Evolutionary conservation across 1,139 yeast species (phyloP), one percentile per base, ranked within the genome.

Genomic region (Blastobotrys raffinosifermentans): DNA sequence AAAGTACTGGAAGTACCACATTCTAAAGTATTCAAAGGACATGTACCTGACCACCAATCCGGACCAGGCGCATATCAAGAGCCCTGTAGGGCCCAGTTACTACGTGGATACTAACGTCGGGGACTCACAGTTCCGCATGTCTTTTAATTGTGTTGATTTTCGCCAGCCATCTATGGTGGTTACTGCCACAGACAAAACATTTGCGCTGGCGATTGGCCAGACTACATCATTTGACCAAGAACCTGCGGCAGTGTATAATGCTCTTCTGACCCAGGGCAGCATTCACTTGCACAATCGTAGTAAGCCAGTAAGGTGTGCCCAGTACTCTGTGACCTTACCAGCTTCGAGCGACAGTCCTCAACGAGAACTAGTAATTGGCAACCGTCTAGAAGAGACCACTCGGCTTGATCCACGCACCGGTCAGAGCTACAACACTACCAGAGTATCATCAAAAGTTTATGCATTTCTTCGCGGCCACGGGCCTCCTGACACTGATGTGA

Each of bases 41-140:
- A 35, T 54, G 29, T 55, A 55, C 35, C 32, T 55, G 43, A 53
- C 58, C 2, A 55, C 60, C 9, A 54, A 50, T 31, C 60, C 60
- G 1, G 59, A 54, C 37, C 35, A 49, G 7, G 43, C 40, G 19
- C 57, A 55, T 38, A 21, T 53, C 18, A 34, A 44, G 17, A 41
- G 51, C 21, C 53, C 49, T 3, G 47, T 45, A 10, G 60, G 53
- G 1, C 58, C 58, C 1, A 50, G 55, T 17, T 54, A 50, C 35
- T 55, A 54, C 26, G 53, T 55, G 14, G 53, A 49, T 23, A 23
- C 39, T 5, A 21, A 16, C 1, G 11, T 26, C 20, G 36, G 36
- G 27, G 5, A 27, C 14, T 31, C 29, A 25, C 29, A 16, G 8
- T 29, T 15, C 31, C 31, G 17, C 11, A 18, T 40, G 23, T 25